Evolutionary conservation across 495 filamentous ascomycete species (phyloP).

Genomic region (Jackrogersella minutella): DNA sequence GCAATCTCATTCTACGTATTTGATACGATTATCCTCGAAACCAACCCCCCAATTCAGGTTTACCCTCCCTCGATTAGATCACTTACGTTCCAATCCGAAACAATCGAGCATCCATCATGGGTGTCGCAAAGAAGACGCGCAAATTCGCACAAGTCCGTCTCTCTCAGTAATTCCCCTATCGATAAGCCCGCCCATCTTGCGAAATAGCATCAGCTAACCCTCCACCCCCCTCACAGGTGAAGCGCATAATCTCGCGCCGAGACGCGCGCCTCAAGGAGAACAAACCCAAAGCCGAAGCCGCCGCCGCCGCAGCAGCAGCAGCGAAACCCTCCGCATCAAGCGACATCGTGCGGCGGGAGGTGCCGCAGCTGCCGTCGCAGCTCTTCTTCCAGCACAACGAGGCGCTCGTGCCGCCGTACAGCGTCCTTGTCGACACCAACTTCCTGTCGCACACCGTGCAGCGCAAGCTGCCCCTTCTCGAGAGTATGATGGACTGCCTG

Average conservation of each 20-base stretch:
- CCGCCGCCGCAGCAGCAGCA: too few relatives aligned
- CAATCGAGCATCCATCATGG: constrained; percentile 56
- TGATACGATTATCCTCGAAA: neutral
- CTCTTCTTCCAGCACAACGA: constrained; percentile 97
- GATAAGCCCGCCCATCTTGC: constrained; percentile 21
- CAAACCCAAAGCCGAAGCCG: constrained; percentile 57
- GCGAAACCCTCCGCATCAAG: constrained; percentile 40
- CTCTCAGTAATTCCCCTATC: constrained; percentile 10
- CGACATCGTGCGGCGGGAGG: constrained; percentile 69
- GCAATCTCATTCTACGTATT: too few relatives aligned
- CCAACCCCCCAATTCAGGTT: neutral
- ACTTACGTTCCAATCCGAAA: neutral
- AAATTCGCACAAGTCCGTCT: constrained; percentile 58
- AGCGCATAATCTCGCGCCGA: constrained; percentile 67
- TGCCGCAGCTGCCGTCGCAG: constrained; percentile 79
- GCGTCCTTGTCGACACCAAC: constrained; percentile 87
- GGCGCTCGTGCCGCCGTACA: constrained; percentile 88
- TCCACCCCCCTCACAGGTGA: constrained; percentile 54
- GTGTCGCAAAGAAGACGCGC: constrained; percentile 68
- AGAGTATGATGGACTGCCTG: constrained; percentile 77
- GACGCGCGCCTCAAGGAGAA: constrained; percentile 69
- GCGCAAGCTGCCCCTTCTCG: constrained; percentile 84
- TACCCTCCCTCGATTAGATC: neutral
- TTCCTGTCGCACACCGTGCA: constrained; percentile 93
- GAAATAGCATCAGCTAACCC: constrained; percentile 9